Percentiles rank a stretch among this genome's conserved stretches.
These are phyloP conservation scores for Aspergillus calidoustus DNA, from an alignment of 2,329 filamentous ascomycete species.

Conservation along the genomic window DNA sequence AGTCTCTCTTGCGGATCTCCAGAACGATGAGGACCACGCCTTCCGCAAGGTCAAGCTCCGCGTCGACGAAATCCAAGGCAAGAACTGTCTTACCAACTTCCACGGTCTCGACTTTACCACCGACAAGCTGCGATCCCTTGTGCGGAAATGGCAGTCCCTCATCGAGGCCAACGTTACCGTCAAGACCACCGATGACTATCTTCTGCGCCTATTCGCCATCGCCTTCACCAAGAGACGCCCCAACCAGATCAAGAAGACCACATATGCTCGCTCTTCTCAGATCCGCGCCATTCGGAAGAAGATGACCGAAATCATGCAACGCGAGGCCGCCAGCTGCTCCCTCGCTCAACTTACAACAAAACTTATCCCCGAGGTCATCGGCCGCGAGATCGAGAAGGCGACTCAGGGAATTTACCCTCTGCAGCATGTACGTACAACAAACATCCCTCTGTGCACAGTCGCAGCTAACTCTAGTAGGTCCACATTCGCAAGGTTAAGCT, in stretches of 20 bases:
- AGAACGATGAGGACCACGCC: constrained; percentile 99
- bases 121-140: constrained; percentile 98
- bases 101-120: constrained; percentile 99
- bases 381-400: constrained; percentile 99
- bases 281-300: constrained; percentile 98
- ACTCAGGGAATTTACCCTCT: constrained; percentile 99
- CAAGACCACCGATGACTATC: constrained; percentile 99
- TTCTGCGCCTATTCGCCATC: constrained; percentile 97
- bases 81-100: constrained; percentile 99
- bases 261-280: constrained; percentile 95
- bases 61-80: constrained; percentile 98
- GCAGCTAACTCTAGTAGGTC: constrained; percentile 66
- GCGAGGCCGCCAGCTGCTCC: constrained; percentile 92
- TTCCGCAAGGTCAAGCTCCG: constrained; percentile 99
- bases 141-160: constrained; percentile 99
- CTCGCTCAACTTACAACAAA: constrained; percentile 96
- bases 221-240: constrained; percentile 99
- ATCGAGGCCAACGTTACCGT: constrained; percentile 99
- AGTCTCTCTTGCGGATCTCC: constrained; percentile 97
- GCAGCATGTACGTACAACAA: constrained; percentile 77
- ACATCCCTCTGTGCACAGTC: not conserved
- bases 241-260: constrained; percentile 99
- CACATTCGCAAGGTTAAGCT: constrained; percentile 99
- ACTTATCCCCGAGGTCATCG: constrained; percentile 99
- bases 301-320: constrained; percentile 99